These are phyloP conservation scores for Candida vaughaniae DNA, from an alignment of 805 yeast genomes.

Conservation along the genomic window DNA sequence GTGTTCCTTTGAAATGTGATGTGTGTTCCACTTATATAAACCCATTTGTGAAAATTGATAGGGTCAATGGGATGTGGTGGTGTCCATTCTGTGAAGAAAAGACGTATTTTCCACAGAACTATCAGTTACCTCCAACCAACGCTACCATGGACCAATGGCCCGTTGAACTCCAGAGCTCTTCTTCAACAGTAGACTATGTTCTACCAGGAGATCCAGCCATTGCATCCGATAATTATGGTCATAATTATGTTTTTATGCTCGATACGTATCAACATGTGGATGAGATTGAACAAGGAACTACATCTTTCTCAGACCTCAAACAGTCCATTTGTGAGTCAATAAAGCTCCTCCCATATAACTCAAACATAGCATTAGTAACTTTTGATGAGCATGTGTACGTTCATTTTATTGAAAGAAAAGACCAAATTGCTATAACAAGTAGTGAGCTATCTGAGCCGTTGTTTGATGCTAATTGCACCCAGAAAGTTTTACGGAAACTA, in stretches of 20 bases:
- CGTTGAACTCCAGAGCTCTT: slow-evolving; percentile 23
- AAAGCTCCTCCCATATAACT: slow-evolving; percentile 16
- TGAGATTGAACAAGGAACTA: slow-evolving; percentile 7
- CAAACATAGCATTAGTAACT: slow-evolving; percentile 25
- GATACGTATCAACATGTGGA: slow-evolving; percentile 32
- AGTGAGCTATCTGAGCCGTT: not conserved
- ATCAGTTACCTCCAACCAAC: slow-evolving; percentile 14
- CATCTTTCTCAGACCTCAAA: slow-evolving; percentile 17
- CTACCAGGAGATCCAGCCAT: slow-evolving; percentile 27
- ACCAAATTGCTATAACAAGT: slow-evolving; percentile 4
- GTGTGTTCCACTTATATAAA: slow-evolving; percentile 28
- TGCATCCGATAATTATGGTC: slow-evolving; percentile 3
- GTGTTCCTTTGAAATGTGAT: slow-evolving; percentile 21
- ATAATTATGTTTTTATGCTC: slow-evolving; percentile 23
- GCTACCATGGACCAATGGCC: slow-evolving; percentile 22
- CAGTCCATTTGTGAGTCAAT: slow-evolving; percentile 15
- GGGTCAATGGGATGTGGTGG: slow-evolving; percentile 34
- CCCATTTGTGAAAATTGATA: slow-evolving; percentile 28
- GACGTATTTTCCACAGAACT: slow-evolving; percentile 21
- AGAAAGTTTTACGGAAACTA: slow-evolving; percentile 3
- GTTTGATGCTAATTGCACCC: not conserved
- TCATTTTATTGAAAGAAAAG: slow-evolving; percentile 14
- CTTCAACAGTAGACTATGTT: slow-evolving; percentile 29
- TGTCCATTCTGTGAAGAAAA: slow-evolving; percentile 35
- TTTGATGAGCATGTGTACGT: slow-evolving; percentile 27